Evolutionary conservation across 2,329 filamentous ascomycete genomes (phyloP), one percentile per base, ranked within the genome.

Genomic region (Talaromyces sp.): DNA sequence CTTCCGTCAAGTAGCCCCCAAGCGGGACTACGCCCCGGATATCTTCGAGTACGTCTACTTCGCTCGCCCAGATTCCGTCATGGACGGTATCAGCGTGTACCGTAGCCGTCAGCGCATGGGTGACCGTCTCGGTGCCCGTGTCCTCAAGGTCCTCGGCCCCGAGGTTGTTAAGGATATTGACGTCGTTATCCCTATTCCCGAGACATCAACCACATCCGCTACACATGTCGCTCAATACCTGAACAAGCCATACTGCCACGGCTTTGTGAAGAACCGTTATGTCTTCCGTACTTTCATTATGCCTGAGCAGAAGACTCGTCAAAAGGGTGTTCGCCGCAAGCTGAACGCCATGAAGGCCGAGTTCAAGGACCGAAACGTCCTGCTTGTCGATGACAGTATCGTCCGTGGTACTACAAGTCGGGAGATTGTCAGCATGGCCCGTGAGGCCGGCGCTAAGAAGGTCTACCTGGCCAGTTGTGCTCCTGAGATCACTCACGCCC

Each of bases 11-110:
- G 85, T 96, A 13, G 83, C 86, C 36, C 75, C 82, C 54, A 80
- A 82, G 61, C 81, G 83, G 63, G 80, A 81, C 14, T 96, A 96
- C 68, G 86, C 88, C 1, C 91, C 91, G 1, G 91, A 96, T 69
- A 88, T 91, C 56, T 94, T 95, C 65, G 90, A 95, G 73, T 91
- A 86, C 59, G 88, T 96, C 52, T 96, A 96, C 76, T 91, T 96
- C 64, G 87, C 90, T 13, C 81, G 91, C 1, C 90, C 90, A 0
- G 91, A 96, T 71, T 87, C 85, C 0, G 80, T 86, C 62, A 93
- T 96, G 52, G 91, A 96, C 66, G 91, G 90, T 16, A 95, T 96
- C 60, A 91, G 89, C 51, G 89, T 97, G 22, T 86, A 96, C 68
- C 84, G 86, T 61, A 91, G 88, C 62, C 85, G 92, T 47, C 87